phyloP scores from a whole-genome alignment of 495 filamentous ascomycete species.

The Aspergillus sparsus region DNA sequence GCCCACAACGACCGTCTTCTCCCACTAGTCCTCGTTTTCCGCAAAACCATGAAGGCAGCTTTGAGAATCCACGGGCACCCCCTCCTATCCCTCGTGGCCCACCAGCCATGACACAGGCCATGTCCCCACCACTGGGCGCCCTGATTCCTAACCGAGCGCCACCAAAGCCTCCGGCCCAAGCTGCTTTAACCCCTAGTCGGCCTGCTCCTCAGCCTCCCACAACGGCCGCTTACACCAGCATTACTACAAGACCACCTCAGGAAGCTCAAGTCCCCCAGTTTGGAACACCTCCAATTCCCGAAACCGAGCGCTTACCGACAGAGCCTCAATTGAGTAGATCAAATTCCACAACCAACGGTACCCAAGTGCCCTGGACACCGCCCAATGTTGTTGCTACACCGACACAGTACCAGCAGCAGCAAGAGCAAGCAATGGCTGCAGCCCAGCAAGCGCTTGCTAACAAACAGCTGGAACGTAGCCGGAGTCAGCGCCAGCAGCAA shows the following conservation, averaged over 20 bases:
- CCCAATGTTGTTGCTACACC: slow-evolving; percentile 42
- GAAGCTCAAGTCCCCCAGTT: slow-evolving; percentile 31
- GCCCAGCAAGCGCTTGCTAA: slow-evolving; percentile 66
- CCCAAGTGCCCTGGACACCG: slow-evolving; percentile 32
- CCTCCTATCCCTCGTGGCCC: slow-evolving; percentile 77
- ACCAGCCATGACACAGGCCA: slow-evolving; percentile 25
- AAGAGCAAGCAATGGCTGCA: slow-evolving; percentile 74
- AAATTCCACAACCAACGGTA: slow-evolving; percentile 43
- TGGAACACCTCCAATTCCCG: slow-evolving; percentile 40
- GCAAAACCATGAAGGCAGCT: slow-evolving; percentile 85
- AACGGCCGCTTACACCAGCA: slow-evolving; percentile 25
- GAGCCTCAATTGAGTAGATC: slow-evolving; percentile 45
- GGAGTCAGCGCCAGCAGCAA: slow-evolving; percentile 64
- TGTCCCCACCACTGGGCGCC: slow-evolving; percentile 38
- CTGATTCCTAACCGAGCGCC: slow-evolving; percentile 47
- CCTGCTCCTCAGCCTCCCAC: slow-evolving; percentile 55
- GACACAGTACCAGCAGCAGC: slow-evolving; percentile 78
- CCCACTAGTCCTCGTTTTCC: slow-evolving; percentile 92
- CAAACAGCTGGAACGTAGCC: slow-evolving; percentile 60
- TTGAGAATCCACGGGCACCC: slow-evolving; percentile 93
- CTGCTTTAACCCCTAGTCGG: slow-evolving; percentile 40
- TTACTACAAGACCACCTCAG: slow-evolving; percentile 26
- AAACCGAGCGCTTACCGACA: slow-evolving; percentile 60
- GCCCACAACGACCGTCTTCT: slow-evolving; percentile 58
- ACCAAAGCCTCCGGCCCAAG: slow-evolving; percentile 43